These are phyloP conservation scores for Oenanthe sinensis DNA, from an alignment of 129 eudicot species.

Conservation along the genomic window DNA sequence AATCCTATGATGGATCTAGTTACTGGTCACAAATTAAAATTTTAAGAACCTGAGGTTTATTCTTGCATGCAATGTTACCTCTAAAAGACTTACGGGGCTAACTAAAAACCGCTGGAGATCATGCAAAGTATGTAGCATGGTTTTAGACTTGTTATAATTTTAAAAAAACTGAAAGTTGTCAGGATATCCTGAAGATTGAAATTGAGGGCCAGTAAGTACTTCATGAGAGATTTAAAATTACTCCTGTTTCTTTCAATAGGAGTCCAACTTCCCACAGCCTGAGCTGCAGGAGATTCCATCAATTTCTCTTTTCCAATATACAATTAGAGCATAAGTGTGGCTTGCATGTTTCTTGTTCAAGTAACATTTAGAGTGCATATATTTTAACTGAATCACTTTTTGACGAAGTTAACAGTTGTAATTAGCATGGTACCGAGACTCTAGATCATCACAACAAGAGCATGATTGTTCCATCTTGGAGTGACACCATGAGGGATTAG, in stretches of 20 bases:
- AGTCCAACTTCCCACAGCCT: neutral
- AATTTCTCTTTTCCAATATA: no score
- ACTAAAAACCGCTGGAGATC: neutral
- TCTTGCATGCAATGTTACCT: neutral
- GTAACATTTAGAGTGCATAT: neutral
- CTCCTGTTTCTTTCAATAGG: neutral
- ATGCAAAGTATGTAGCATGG: neutral
- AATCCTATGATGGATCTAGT: neutral
- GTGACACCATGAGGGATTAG: neutral
- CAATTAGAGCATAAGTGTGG: no score
- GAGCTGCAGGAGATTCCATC: neutral
- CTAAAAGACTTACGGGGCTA: no score
- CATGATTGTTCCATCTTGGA: neutral
- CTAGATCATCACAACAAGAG: neutral
- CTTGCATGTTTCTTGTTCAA: neutral
- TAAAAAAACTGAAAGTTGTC: neutral
- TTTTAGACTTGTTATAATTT: neutral
- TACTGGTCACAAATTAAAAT: neutral
- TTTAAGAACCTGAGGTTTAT: neutral
- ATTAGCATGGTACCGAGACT: neutral
- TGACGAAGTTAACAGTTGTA: neutral
- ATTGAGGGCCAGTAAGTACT: neutral
- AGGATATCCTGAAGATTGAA: neutral
- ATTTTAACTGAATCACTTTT: neutral
- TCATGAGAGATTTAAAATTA: neutral